phyloP scores from a whole-genome alignment of 192 early-diverging fungal genomes.

The Coemansia sp. region DNA sequence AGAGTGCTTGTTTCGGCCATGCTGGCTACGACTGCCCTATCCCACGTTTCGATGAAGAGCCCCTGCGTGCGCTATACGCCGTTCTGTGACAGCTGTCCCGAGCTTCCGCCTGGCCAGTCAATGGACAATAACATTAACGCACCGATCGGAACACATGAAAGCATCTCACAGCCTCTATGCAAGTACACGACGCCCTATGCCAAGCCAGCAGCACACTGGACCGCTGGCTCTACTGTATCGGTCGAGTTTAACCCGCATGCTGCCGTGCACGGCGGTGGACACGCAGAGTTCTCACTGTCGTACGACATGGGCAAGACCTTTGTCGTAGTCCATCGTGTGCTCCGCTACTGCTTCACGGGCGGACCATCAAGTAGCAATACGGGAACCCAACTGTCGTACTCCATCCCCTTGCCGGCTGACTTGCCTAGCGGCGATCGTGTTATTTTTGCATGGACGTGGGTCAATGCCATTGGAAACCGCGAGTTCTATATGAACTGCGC shows the following conservation, averaged over 20 bases:
- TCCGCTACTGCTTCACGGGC: constrained; percentile 58
- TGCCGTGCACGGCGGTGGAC: constrained; percentile 65
- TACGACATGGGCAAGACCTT: constrained; percentile 66
- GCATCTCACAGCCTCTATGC: constrained; percentile 39
- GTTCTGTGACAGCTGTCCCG: constrained; percentile 39
- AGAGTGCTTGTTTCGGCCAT: constrained; percentile 11
- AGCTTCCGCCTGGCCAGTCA: constrained; percentile 32
- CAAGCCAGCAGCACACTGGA: constrained; percentile 46
- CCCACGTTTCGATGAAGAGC: constrained; percentile 37
- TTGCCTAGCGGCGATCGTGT: constrained; percentile 56
- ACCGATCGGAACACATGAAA: constrained; percentile 44
- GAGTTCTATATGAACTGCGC: constrained; percentile 71
- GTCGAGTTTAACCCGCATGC: constrained; percentile 55
- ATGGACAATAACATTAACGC: constrained; percentile 49
- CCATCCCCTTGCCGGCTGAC: constrained; percentile 57
- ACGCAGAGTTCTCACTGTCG: constrained; percentile 70
- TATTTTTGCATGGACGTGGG: constrained; percentile 68
- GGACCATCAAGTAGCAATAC: constrained; percentile 49
- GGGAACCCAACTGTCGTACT: constrained; percentile 26
- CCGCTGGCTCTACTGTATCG: constrained; percentile 50
- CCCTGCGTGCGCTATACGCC: constrained; percentile 52
- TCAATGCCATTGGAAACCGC: constrained; percentile 69
- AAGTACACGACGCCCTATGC: constrained; percentile 46
- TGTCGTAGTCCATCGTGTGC: constrained; percentile 62
- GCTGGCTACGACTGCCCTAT: constrained; percentile 15